Base-by-base conservation (phyloP, 2,329 filamentous ascomycete species). In the Diaporthe longicolla region DNA sequence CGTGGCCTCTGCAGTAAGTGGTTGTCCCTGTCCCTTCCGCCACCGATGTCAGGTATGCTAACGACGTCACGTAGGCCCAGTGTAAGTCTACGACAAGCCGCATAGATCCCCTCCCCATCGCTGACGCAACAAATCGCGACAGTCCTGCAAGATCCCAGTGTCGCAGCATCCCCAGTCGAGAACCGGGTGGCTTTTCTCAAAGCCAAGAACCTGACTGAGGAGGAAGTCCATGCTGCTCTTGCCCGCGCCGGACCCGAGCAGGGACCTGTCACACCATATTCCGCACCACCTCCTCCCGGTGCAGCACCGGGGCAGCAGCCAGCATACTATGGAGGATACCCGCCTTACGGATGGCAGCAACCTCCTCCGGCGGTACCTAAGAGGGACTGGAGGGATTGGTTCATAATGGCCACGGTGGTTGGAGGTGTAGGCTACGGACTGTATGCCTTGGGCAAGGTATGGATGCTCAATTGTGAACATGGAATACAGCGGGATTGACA, bases 361-460 rank as follows among this genome's bases (percentile, higher is more conserved):
- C 85, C 83, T 37, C 83, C 87, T 10, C 86, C 89, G 4, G 87
- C 89, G 72, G 84, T 91, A 3, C 95, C 95, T 4, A 92, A 91
- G 81, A 89, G 97, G 80, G 97, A 99, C 84, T 99, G 97, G 97
- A 90, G 97, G 76, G 97, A 99, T 82, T 98, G 95, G 94, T 99
- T 99, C 84, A 98, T 99, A 83, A 98, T 98, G 95, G 97, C 97
- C 10, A 99, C 97, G 0, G 94, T 98, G 17, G 93, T 97, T 76
- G 93, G 95, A 73, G 95, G 95, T 65, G 92, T 98, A 26, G 90
- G 95, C 52, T 98, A 98, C 80, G 96, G 95, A 0, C 84, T 98
- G 29, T 99, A 97, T 82, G 90, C 93, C 77, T 89, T 98, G 21
- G 94, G 95, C 75, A 97, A 97, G 90, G 93, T 95, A 86, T 50